Evolutionary conservation across 164 flowering plant genomes (phyloP).

Genomic region (Piper betle): DNA sequence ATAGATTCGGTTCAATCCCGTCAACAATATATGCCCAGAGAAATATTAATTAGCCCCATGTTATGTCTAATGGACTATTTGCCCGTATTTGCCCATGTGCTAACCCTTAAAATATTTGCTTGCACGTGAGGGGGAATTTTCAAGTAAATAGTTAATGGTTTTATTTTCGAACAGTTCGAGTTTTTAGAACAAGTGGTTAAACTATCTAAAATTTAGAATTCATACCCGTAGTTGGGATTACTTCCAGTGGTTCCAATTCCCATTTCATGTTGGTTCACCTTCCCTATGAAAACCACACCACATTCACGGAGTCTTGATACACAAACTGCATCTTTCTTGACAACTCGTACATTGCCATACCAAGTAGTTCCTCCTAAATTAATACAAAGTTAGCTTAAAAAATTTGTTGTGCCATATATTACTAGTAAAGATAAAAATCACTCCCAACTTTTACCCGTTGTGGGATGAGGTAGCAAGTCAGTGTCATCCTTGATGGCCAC

Average conservation of each 20-base stretch:
- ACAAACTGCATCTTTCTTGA: slow-evolving; percentile 55
- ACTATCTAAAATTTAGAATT: too few species aligned
- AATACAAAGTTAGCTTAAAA: slow-evolving; percentile 4
- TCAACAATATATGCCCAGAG: too few species aligned
- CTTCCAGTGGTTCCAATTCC: slow-evolving; percentile 95
- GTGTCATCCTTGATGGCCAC: slow-evolving; percentile 96
- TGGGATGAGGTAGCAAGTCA: slow-evolving; percentile 70
- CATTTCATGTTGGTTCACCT: slow-evolving; percentile 95
- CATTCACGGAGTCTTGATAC: slow-evolving; percentile 79
- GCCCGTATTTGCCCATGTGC: too few species aligned
- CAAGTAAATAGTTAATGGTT: too few species aligned
- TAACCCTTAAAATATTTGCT: too few species aligned
- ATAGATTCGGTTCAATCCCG: too few species aligned
- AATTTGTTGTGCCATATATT: slow-evolving; percentile 40
- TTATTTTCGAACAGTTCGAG: too few species aligned
- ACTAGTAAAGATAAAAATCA: slow-evolving; percentile 50
- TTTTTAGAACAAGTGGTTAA: too few species aligned
- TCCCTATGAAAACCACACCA: slow-evolving; percentile 82
- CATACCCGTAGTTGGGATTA: slow-evolving; percentile 84
- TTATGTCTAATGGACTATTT: too few species aligned
- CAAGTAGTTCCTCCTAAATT: slow-evolving; percentile 73
- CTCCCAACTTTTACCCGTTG: slow-evolving; percentile 33
- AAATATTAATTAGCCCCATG: too few species aligned
- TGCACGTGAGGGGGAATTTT: too few species aligned
- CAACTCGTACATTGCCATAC: slow-evolving; percentile 61